Percentiles rank a stretch among this genome's conserved stretches.
Evolutionary conservation across 2,329 filamentous ascomycete species (phyloP).

Genomic region (Madurella fahalii): DNA sequence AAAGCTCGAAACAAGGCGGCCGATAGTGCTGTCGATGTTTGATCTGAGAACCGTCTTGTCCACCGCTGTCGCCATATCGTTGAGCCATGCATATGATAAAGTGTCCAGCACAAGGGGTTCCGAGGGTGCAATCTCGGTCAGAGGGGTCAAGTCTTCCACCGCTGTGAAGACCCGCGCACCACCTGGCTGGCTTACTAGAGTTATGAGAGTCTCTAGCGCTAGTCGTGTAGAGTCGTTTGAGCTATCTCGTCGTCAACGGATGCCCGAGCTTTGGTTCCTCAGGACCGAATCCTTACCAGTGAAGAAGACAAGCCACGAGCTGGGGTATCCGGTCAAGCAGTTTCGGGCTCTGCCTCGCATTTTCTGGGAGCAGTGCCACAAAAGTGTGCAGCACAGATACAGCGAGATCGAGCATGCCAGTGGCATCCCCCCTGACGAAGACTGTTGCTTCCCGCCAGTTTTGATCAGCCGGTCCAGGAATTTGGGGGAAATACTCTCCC

Average conservation of each 20-base stretch:
- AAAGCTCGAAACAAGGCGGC: slow-evolving; percentile 49
- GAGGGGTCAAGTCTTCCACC: slow-evolving; percentile 48
- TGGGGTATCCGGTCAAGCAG: slow-evolving; percentile 51
- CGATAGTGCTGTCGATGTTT: slow-evolving; percentile 47
- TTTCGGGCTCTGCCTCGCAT: slow-evolving; percentile 40
- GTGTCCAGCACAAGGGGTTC: slow-evolving; percentile 53
- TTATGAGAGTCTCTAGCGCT: slow-evolving; percentile 55
- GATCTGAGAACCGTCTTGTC: slow-evolving; percentile 31
- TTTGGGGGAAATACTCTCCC: slow-evolving; percentile 56
- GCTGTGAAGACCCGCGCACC: slow-evolving; percentile 48
- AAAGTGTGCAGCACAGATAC: slow-evolving; percentile 63
- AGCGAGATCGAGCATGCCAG: slow-evolving; percentile 59
- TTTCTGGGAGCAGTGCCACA: slow-evolving; percentile 50
- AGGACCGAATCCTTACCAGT: slow-evolving; percentile 43
- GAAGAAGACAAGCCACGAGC: slow-evolving; percentile 49
- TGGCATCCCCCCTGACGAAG: slow-evolving; percentile 39
- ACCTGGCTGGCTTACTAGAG: slow-evolving; percentile 48
- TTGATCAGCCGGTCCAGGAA: slow-evolving; percentile 62
- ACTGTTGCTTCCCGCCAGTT: slow-evolving; percentile 40
- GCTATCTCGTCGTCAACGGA: slow-evolving; percentile 31
- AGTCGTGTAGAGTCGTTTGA: slow-evolving; percentile 48
- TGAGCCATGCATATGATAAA: slow-evolving; percentile 54
- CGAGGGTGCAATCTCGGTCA: slow-evolving; percentile 54
- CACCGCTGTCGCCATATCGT: slow-evolving; percentile 35
- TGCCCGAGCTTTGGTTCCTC: not conserved